Conservation (phyloP, 345 rosid genomes). For the Camelina laxa region DNA sequence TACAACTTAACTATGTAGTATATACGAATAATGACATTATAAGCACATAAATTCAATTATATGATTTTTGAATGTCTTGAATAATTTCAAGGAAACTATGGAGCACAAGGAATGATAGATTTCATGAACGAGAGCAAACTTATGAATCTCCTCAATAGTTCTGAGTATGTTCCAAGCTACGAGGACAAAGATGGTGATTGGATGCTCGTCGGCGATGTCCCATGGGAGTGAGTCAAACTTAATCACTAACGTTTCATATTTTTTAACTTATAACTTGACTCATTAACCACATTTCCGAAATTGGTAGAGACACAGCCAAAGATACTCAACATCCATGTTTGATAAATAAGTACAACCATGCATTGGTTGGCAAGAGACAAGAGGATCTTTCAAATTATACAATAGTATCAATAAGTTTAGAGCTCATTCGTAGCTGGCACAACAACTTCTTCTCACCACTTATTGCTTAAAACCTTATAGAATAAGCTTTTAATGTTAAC, state of each 20-base stretch:
- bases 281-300: slow-evolving; percentile 32
- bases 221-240: slow-evolving; percentile 85
- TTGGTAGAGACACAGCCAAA: slow-evolving; percentile 40
- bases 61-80: slow-evolving; percentile 29
- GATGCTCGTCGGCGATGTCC: slow-evolving; percentile 99
- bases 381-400: slow-evolving; percentile 35
- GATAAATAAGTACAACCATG: slow-evolving; percentile 43
- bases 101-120: slow-evolving; percentile 87
- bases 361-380: slow-evolving; percentile 47
- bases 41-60: slow-evolving; percentile 34
- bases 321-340: slow-evolving; percentile 31
- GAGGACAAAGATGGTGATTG: slow-evolving; percentile 98
- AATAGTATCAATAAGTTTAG: slow-evolving; percentile 28
- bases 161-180: slow-evolving; percentile 93
- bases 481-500: slow-evolving; percentile 30
- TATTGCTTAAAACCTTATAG: slow-evolving; percentile 28
- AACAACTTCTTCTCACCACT: slow-evolving; percentile 32
- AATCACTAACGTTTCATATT: slow-evolving; percentile 10
- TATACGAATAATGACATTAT: neutral
- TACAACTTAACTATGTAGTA: neutral
- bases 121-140: slow-evolving; percentile 96
- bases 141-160: slow-evolving; percentile 86
- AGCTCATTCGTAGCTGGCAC: slow-evolving; percentile 44
- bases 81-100: slow-evolving; percentile 44
- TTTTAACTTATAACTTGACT: slow-evolving; percentile 1